Conservation (phyloP, 2,329 filamentous ascomycete species). For the Diaporthe sp. region DNA sequence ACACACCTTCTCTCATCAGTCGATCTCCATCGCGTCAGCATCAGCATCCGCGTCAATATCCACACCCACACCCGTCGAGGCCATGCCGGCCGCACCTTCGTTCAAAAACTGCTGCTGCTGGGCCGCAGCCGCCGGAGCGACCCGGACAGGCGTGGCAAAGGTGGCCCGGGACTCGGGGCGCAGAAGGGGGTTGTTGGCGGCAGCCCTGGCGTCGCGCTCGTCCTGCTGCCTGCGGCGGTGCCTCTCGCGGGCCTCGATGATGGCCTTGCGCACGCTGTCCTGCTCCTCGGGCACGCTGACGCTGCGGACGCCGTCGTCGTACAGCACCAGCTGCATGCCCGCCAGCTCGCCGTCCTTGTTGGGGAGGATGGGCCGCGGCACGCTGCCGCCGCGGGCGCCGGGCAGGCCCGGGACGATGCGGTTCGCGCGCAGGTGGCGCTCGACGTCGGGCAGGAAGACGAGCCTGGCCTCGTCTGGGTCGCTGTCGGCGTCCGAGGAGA, state of each 20-base stretch:
- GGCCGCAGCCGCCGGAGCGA: background rate
- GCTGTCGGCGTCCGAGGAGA: conserved; percentile 71
- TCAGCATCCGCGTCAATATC: conserved; percentile 66
- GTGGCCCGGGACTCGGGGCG: background rate
- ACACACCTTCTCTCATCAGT: conserved; percentile 52
- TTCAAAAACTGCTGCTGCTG: background rate
- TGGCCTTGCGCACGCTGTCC: conserved; percentile 85
- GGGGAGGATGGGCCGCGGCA: conserved; percentile 68
- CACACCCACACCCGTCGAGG: background rate
- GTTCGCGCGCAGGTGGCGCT: conserved; percentile 81
- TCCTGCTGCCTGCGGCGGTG: conserved; percentile 71
- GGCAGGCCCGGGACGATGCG: conserved; percentile 79
- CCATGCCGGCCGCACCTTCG: conserved; percentile 1
- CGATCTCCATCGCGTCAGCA: conserved; percentile 78
- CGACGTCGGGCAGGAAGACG: conserved; percentile 87
- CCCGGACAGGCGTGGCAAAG: conserved; percentile 40
- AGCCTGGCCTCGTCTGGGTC: conserved; percentile 71
- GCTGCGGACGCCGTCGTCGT: conserved; percentile 79
- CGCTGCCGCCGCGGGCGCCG: conserved; percentile 46
- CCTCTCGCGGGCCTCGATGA: conserved; percentile 82
- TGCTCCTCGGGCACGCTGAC: conserved; percentile 81
- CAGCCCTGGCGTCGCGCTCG: conserved; percentile 50
- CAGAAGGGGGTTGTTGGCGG: conserved; percentile 21
- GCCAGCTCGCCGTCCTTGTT: conserved; percentile 68
- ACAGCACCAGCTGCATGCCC: conserved; percentile 84